Percentiles rank a stretch among this genome's conserved stretches.
Evolutionary conservation across 805 yeast genomes (phyloP).

Genomic region (Kodamaea fukazawae): DNA sequence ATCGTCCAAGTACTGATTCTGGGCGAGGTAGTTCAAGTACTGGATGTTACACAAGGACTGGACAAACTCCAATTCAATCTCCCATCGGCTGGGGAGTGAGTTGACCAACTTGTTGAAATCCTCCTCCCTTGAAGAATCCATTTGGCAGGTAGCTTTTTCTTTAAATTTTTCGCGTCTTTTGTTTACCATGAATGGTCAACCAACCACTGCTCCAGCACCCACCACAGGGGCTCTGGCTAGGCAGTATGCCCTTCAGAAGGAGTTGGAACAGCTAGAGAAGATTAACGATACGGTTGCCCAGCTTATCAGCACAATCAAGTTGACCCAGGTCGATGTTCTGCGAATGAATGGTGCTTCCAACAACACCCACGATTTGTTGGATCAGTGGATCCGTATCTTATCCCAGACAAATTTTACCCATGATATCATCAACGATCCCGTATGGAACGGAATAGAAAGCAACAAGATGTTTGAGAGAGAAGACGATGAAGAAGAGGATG

Average conservation of each 20-base stretch:
- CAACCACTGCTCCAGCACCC: neutral
- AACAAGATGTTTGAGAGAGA: conserved; percentile 10
- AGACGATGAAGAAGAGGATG: conserved; percentile 21
- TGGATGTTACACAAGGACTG: conserved; percentile 90
- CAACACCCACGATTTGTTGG: conserved; percentile 49
- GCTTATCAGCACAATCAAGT: conserved; percentile 27
- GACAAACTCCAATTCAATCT: conserved; percentile 87
- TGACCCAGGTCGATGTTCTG: conserved; percentile 27
- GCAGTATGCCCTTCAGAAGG: conserved; percentile 22
- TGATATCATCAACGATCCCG: conserved; percentile 42
- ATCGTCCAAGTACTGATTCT: conserved; percentile 71
- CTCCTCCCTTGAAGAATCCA: neutral
- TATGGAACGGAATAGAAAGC: conserved; percentile 34
- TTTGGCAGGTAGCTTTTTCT: neutral
- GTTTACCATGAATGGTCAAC: conserved; percentile 5
- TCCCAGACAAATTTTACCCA: conserved; percentile 60
- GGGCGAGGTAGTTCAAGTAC: conserved; percentile 83
- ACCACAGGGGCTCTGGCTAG: neutral
- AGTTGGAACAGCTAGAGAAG: conserved; percentile 29
- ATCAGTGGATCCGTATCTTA: conserved; percentile 59
- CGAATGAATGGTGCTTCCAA: conserved; percentile 41
- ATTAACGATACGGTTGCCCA: conserved; percentile 32
- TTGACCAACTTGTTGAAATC: conserved; percentile 8
- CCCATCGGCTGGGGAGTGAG: conserved; percentile 76
- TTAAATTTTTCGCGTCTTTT: conserved; percentile 13